Evolutionary conservation across 768 basidiomycete genomes (phyloP).

Genomic region (Hemileccinum rubropunctum): DNA sequence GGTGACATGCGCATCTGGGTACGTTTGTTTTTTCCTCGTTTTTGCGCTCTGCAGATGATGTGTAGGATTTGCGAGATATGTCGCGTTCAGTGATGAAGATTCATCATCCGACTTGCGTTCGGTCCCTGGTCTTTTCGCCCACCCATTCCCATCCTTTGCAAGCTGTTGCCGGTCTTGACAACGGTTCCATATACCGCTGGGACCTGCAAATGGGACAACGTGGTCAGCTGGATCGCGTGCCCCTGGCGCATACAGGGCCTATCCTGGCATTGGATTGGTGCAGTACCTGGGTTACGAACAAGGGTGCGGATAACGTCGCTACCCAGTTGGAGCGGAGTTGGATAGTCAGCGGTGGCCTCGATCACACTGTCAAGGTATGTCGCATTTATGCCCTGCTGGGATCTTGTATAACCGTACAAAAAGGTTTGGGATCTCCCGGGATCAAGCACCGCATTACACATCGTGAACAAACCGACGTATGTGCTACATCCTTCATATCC

Average conservation of each 20-base stretch:
- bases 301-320: slow-evolving; percentile 11
- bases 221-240: slow-evolving; percentile 67
- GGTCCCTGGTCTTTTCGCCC: slow-evolving; percentile 70
- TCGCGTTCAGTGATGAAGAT: slow-evolving; percentile 67
- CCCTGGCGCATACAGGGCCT: slow-evolving; percentile 70
- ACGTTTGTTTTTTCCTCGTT: slow-evolving; percentile 15
- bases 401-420: slow-evolving; percentile 2
- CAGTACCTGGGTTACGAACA: slow-evolving; percentile 27
- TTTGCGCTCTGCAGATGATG: slow-evolving; percentile 1
- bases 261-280: slow-evolving; percentile 78
- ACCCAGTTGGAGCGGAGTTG: slow-evolving; percentile 48
- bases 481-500: slow-evolving; percentile 73
- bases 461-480: slow-evolving; percentile 64
- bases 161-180: slow-evolving; percentile 65
- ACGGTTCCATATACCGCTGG: slow-evolving; percentile 74
- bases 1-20: slow-evolving; percentile 83
- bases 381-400: not conserved
- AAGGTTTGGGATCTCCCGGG: slow-evolving; percentile 70
- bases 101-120: slow-evolving; percentile 65
- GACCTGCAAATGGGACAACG: slow-evolving; percentile 77
- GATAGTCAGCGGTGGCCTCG: slow-evolving; percentile 78
- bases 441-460: slow-evolving; percentile 43
- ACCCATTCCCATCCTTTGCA: slow-evolving; percentile 63
- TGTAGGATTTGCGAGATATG: slow-evolving; percentile 71
- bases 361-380: slow-evolving; percentile 71